These are phyloP conservation scores for Kwoniella dejecticola DNA, from an alignment of 768 basidiomycete species.

Conservation along the genomic window DNA sequence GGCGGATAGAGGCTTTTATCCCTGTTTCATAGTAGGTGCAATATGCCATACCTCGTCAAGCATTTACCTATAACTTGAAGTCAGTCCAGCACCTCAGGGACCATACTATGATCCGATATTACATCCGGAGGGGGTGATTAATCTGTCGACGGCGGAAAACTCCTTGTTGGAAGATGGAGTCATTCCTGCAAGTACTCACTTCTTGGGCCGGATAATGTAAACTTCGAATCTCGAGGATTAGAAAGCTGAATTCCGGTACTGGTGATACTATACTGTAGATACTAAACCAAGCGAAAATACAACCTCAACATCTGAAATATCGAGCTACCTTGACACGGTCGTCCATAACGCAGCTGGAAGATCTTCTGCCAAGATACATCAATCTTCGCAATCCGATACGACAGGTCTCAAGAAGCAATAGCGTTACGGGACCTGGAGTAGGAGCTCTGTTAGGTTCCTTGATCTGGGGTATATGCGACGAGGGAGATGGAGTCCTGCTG, in stretches of 20 bases:
- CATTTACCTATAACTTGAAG: neutral
- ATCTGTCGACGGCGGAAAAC: conserved; percentile 16
- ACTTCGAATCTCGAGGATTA: too few relatives aligned
- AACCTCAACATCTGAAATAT: conserved; percentile 11
- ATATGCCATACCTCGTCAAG: too few relatives aligned
- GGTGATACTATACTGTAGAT: too few relatives aligned
- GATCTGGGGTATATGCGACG: conserved; percentile 10
- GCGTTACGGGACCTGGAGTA: conserved; percentile 15
- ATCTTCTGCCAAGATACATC: conserved; percentile 9
- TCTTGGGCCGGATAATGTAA: too few relatives aligned
- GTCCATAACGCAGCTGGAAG: conserved; percentile 1
- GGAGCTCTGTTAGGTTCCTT: conserved; percentile 5
- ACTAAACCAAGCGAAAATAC: neutral
- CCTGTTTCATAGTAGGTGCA: too few relatives aligned
- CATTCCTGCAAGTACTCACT: conserved; percentile 5
- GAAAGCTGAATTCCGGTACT: neutral
- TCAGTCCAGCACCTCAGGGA: conserved; percentile 8
- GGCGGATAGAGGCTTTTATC: too few relatives aligned
- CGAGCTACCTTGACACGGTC: conserved; percentile 5
- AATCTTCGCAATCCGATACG: neutral
- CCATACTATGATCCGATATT: conserved; percentile 9
- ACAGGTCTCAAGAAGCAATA: conserved; percentile 7
- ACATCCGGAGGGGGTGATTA: conserved; percentile 12
- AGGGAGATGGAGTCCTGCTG: conserved; percentile 5
- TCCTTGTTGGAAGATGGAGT: neutral